Evolutionary conservation across 805 yeast species (phyloP).

Genomic region (Danielozyma ontarioensis): DNA sequence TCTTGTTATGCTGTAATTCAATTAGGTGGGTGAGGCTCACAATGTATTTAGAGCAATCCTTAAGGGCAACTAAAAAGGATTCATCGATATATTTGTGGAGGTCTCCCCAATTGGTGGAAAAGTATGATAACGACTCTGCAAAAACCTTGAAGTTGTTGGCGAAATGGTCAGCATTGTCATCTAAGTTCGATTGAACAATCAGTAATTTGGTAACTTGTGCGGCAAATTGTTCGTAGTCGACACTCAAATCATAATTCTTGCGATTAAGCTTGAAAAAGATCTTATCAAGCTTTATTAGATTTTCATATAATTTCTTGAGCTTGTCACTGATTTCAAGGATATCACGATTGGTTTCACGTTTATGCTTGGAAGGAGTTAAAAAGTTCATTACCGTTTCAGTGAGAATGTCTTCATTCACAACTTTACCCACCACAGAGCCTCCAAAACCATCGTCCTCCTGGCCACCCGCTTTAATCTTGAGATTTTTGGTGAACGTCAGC

Average conservation of each 20-base stretch:
- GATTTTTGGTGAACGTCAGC: conserved; percentile 59
- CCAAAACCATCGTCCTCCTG: conserved; percentile 13
- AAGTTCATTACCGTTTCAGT: conserved; percentile 92
- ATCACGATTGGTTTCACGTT: conserved; percentile 70
- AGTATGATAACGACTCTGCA: conserved; percentile 31
- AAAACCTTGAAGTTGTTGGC: conserved; percentile 30
- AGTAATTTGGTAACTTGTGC: conserved; percentile 66
- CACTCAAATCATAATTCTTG: conserved; percentile 66
- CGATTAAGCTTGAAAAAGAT: conserved; percentile 69
- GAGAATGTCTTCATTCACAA: conserved; percentile 66
- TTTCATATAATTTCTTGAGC: conserved; percentile 79
- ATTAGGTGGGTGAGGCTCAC: conserved; percentile 49
- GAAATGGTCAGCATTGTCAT: conserved; percentile 11
- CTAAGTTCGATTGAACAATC: conserved; percentile 42
- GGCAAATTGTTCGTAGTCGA: conserved; percentile 69
- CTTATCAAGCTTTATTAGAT: conserved; percentile 70
- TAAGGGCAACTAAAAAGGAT: conserved; percentile 74
- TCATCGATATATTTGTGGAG: conserved; percentile 57
- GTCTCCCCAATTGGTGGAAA: conserved; percentile 36
- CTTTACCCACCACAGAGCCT: conserved; percentile 24
- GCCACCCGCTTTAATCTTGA: conserved; percentile 30
- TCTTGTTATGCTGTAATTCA: conserved; percentile 84
- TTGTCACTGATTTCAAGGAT: conserved; percentile 64
- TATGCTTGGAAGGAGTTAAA: conserved; percentile 63
- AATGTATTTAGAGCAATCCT: conserved; percentile 77